Percentiles rank a stretch among this genome's conserved stretches.
Conservation (phyloP, 2,329 filamentous ascomycete genomes). For the Curvularia eragrostidis region DNA sequence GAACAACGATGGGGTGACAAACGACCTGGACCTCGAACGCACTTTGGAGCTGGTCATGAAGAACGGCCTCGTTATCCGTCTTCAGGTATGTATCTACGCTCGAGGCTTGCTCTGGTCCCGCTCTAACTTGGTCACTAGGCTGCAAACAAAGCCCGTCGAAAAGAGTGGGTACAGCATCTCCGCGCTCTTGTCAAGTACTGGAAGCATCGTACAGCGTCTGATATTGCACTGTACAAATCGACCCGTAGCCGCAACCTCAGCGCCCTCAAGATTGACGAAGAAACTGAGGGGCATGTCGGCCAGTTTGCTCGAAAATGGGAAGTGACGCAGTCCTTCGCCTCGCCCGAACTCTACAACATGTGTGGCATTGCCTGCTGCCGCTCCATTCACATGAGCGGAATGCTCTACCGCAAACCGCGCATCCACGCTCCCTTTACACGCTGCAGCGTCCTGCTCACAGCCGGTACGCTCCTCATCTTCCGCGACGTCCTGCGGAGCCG, state of each 20-base stretch:
- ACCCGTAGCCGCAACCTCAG: slow-evolving; percentile 65
- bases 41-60: slow-evolving; percentile 68
- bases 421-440: slow-evolving; percentile 67
- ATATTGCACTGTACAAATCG: slow-evolving; percentile 64
- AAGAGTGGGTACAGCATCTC: slow-evolving; percentile 68
- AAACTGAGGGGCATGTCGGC: slow-evolving; percentile 68
- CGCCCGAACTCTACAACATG: slow-evolving; percentile 70
- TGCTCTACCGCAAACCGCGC: slow-evolving; percentile 68
- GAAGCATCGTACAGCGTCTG: slow-evolving; percentile 62
- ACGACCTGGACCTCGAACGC: slow-evolving; percentile 62
- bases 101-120: slow-evolving; percentile 11
- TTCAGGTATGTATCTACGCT: slow-evolving; percentile 55
- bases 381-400: slow-evolving; percentile 66
- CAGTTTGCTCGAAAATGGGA: slow-evolving; percentile 74
- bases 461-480: slow-evolving; percentile 68
- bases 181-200: slow-evolving; percentile 66
- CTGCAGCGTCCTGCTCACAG: slow-evolving; percentile 66
- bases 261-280: slow-evolving; percentile 68
- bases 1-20: slow-evolving; percentile 61
- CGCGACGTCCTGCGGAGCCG: slow-evolving; percentile 63
- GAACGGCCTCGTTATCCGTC: slow-evolving; percentile 66
- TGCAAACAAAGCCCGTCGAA: slow-evolving; percentile 63
- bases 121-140: slow-evolving; percentile 39
- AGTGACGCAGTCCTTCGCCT: slow-evolving; percentile 68
- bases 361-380: slow-evolving; percentile 70